Conservation (phyloP, 2,329 filamentous ascomycete species). For the Lecanicillium sp. region DNA sequence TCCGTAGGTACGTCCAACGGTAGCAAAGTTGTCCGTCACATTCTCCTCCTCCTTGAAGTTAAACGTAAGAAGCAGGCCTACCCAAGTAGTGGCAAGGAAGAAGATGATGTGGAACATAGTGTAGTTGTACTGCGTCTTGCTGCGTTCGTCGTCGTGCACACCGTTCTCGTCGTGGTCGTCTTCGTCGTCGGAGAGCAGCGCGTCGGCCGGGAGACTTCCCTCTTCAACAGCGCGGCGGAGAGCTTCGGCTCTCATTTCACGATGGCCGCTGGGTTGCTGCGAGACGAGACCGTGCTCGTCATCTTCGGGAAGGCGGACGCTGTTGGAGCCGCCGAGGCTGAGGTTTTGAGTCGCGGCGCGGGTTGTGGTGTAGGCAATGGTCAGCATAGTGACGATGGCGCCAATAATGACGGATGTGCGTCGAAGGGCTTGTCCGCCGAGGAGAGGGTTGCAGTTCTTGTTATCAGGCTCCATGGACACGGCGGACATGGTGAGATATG, state of each 20-base stretch:
- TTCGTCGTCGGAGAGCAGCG: conserved; percentile 67
- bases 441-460: conserved; percentile 85
- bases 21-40: conserved; percentile 64
- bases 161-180: conserved; percentile 55
- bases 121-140: conserved; percentile 92
- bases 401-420: conserved; percentile 88
- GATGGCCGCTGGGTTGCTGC: conserved; percentile 69
- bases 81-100: conserved; percentile 92
- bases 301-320: conserved; percentile 54
- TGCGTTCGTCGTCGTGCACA: conserved; percentile 78
- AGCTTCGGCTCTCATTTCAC: conserved; percentile 88
- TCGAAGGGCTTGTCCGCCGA: conserved; percentile 76
- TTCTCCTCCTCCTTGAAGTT: conserved; percentile 59
- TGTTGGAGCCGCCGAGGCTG: conserved; percentile 52
- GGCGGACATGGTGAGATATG: conserved; percentile 94
- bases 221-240: conserved; percentile 87
- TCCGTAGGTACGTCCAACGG: conserved; percentile 91
- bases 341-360: conserved; percentile 87
- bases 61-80: conserved; percentile 77
- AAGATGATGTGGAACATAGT: conserved; percentile 95
- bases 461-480: conserved; percentile 98
- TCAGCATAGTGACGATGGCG: conserved; percentile 92
- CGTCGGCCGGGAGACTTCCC: conserved; percentile 84
- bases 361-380: conserved; percentile 95
- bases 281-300: conserved; percentile 86